These are phyloP conservation scores for Danielozyma ontarioensis DNA, from an alignment of 805 yeast genomes.

Conservation along the genomic window DNA sequence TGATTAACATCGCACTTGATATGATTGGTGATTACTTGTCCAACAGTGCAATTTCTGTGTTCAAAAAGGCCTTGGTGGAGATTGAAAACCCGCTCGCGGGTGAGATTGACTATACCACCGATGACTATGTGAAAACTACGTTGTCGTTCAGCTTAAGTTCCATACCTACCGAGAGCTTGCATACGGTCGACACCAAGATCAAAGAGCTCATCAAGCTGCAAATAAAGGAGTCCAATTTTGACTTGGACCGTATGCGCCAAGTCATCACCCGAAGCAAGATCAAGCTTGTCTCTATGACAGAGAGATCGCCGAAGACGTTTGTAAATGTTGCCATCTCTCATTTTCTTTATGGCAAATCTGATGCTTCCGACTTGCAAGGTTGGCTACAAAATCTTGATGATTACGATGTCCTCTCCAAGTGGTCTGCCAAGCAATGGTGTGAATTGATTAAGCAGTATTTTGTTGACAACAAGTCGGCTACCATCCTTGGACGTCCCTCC, in stretches of 20 bases:
- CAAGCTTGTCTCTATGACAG: slow-evolving; percentile 56
- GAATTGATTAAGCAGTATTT: slow-evolving; percentile 47
- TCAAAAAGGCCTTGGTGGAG: slow-evolving; percentile 70
- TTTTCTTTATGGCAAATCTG: slow-evolving; percentile 69
- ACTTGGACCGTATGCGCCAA: slow-evolving; percentile 60
- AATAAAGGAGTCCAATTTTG: slow-evolving; percentile 45
- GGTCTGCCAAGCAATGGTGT: slow-evolving; percentile 71
- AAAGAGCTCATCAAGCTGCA: slow-evolving; percentile 51
- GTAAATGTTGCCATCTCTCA: slow-evolving; percentile 68
- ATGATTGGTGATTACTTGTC: slow-evolving; percentile 70
- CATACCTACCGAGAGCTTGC: slow-evolving; percentile 65
- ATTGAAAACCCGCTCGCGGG: slow-evolving; percentile 78
- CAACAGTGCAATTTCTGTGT: slow-evolving; percentile 69
- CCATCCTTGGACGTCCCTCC: slow-evolving; percentile 73
- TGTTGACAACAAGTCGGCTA: slow-evolving; percentile 56
- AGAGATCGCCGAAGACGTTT: slow-evolving; percentile 56
- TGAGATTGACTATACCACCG: slow-evolving; percentile 62
- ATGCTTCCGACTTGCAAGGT: slow-evolving; percentile 52
- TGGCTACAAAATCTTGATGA: slow-evolving; percentile 55
- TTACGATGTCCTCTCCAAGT: slow-evolving; percentile 49
- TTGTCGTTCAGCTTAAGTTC: slow-evolving; percentile 57
- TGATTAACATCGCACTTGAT: slow-evolving; percentile 64
- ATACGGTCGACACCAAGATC: slow-evolving; percentile 48
- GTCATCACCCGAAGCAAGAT: slow-evolving; percentile 60
- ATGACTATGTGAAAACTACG: slow-evolving; percentile 64